phyloP scores from a whole-genome alignment of 352 stramenopile genomes.

The Phytopythium delawarense region DNA sequence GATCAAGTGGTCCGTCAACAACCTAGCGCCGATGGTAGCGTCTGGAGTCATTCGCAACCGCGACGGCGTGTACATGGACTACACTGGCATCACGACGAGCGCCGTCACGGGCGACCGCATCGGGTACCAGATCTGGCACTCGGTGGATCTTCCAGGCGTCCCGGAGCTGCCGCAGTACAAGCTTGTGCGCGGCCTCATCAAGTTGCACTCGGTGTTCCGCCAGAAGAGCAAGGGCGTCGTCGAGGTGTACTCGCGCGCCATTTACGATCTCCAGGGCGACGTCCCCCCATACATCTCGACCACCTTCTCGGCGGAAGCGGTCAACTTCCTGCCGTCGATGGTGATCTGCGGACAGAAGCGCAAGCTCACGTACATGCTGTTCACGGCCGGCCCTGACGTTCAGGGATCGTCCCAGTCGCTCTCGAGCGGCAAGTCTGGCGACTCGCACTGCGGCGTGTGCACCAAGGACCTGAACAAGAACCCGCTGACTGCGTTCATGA shows the following conservation, averaged over 20 bases:
- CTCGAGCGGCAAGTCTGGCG: slow-evolving; percentile 13
- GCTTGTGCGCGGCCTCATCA: slow-evolving; percentile 32
- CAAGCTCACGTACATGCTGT: slow-evolving; percentile 39
- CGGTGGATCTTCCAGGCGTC: slow-evolving; percentile 27
- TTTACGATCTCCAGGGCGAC: slow-evolving; percentile 26
- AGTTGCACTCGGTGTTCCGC: slow-evolving; percentile 38
- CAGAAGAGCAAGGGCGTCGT: slow-evolving; percentile 35
- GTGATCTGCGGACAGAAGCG: slow-evolving; percentile 30
- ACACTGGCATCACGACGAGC: slow-evolving; percentile 30
- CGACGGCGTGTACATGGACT: slow-evolving; percentile 42
- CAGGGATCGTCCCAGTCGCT: slow-evolving; percentile 7
- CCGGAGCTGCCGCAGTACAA: slow-evolving; percentile 27
- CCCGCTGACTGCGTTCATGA: slow-evolving; percentile 25
- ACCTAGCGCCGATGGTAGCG: slow-evolving; percentile 24
- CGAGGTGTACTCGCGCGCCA: slow-evolving; percentile 30
- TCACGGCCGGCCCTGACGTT: slow-evolving; percentile 14
- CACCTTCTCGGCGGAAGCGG: slow-evolving; percentile 26
- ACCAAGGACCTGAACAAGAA: slow-evolving; percentile 34
- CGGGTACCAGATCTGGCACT: slow-evolving; percentile 44
- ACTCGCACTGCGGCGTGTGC: slow-evolving; percentile 29
- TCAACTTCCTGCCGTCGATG: slow-evolving; percentile 17
- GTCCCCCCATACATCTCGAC: slow-evolving; percentile 20
- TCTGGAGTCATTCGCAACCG: slow-evolving; percentile 27
- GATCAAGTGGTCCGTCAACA: slow-evolving; percentile 35
- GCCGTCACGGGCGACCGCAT: slow-evolving; percentile 34